Base-by-base conservation (phyloP, 352 stramenopile species). In the Phytophthora vignae region DNA sequence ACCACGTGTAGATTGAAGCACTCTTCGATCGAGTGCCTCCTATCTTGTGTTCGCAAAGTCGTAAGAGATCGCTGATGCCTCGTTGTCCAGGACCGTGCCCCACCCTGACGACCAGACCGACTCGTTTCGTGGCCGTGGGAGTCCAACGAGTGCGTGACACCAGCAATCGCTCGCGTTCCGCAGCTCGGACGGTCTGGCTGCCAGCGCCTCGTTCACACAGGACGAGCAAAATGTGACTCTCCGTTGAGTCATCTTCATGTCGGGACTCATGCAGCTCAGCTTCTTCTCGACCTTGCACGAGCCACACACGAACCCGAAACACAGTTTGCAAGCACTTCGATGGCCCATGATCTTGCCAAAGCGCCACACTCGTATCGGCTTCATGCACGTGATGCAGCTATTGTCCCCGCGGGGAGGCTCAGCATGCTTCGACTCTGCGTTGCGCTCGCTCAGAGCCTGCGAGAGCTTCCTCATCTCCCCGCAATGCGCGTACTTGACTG, bases 221-320 rank as follows among this genome's bases (percentile, higher is more conserved):
- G 49, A 55, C 27, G 64, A 55, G 55, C 76, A 85, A 61, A 85
- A 83, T 12, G 63, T 64, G 36, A 83, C 61, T 69, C 79, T 79
- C n/a, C 73, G 58, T 58, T 72, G 64, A 53, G 73, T 73, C 29
- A 83, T 74, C 19, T 69, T 65, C 9, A 73, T 53, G 44, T 83
- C 73, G 15, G 71, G 59, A 1, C 69, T 66, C 59, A 81, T 71
- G 54, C 82, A 85, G 46, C 55, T 73, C 54, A 85, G 46, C 70
- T 78, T 81, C 42, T 77, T 79, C 27, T 57, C 57, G 15, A 83
- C 22, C 7, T 70, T 74, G 64, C 78, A 85, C 10, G 73, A 66
- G 3, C 31, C 71, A 31, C 76, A 85, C 4, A 84, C 36, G 17
- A 60, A 60, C 15, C 67, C 61, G n/a, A 75, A 71, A 15, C 78